These are phyloP conservation scores for Fusarium luffae DNA, from an alignment of 2,329 filamentous ascomycete species.

Conservation along the genomic window DNA sequence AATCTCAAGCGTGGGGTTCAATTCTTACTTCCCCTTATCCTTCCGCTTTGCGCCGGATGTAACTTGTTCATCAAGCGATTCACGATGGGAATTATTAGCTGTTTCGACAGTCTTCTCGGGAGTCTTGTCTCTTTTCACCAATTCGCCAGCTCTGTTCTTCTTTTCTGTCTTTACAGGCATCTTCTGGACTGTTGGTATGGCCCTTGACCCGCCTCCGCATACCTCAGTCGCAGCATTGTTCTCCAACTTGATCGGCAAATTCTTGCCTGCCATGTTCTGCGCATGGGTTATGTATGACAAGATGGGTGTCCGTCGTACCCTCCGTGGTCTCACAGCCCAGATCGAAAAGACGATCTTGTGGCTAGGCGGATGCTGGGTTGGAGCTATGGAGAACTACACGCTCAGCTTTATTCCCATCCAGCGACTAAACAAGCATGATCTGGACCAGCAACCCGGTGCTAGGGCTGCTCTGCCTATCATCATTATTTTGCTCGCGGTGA, in stretches of 20 bases:
- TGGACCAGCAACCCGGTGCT: conserved; percentile 89
- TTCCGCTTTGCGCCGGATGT: conserved; percentile 78
- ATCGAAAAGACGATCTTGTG: conserved; percentile 91
- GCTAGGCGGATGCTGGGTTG: conserved; percentile 91
- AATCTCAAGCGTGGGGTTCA: conserved; percentile 81
- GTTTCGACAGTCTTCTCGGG: conserved; percentile 84
- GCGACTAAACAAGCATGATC: conserved; percentile 89
- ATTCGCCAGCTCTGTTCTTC: conserved; percentile 84
- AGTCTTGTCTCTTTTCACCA: conserved; percentile 83
- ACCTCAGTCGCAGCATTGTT: conserved; percentile 76
- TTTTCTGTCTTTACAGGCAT: conserved; percentile 82
- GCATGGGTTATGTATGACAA: conserved; percentile 89
- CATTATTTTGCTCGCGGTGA: conserved; percentile 73
- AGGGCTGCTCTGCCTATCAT: conserved; percentile 84
- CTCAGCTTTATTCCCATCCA: conserved; percentile 94
- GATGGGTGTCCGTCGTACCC: conserved; percentile 78
- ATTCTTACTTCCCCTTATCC: conserved; percentile 89
- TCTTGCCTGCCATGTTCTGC: conserved; percentile 87
- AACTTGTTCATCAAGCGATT: conserved; percentile 76
- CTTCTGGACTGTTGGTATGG: conserved; percentile 91
- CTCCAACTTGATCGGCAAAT: conserved; percentile 81
- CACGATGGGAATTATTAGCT: conserved; percentile 84
- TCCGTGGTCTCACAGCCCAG: conserved; percentile 80
- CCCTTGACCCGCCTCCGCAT: conserved; percentile 83
- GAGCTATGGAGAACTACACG: conserved; percentile 92